Base-by-base conservation (phyloP, 164 flowering plant species). In the Umbilicus rupestris region DNA sequence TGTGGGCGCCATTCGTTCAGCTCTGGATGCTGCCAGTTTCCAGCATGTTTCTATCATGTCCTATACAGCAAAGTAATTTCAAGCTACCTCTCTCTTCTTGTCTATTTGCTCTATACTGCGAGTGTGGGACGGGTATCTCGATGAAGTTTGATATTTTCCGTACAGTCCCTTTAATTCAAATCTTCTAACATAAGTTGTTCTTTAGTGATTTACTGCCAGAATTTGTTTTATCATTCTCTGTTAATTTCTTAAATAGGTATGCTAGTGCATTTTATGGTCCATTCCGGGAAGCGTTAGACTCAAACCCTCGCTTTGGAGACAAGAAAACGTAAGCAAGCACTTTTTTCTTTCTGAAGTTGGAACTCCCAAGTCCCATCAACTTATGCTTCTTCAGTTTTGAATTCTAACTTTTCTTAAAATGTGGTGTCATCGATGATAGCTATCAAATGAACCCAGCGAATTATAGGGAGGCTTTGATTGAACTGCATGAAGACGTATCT, bases 371-470 rank as follows among this genome's bases (percentile, higher is more conserved):
- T 50, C 16, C 33, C 66, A 39, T n/a, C 44, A 17, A 3, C 10
- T 58, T 33, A 22, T 59, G 17, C 47, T 35, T 20, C 52, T 15
- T 50, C 15, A 17, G 7, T 62, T 39, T 17, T 46, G 59, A 46
- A 15, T 66, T 42, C 74, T 76, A 45, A 70, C 65, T 69, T 58
- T 39, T 28, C 9, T 47, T 7, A 72, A 16, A 20, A 52, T 39
- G 58, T 78, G 78, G 39, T 65, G 70, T 76, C 67, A 42, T 28
- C 60, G 77, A 75, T 70, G 60, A 78, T 68, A 95, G 97, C 69
- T 95, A 92, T 69, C 97, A 92, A 82, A 95, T 95, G 97, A 90
- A 92, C 78, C 97, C 97, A 66, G 99, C 94, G 69, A 92, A 95
- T 58, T 87, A 79, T 49, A 87, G 97, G 77, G 97, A 95, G 72